A percentile compares a stretch with the other conserved stretches of the same genome.
Evolutionary conservation across 768 basidiomycete genomes (phyloP).

Genomic region (Xanthoconium purpureum): DNA sequence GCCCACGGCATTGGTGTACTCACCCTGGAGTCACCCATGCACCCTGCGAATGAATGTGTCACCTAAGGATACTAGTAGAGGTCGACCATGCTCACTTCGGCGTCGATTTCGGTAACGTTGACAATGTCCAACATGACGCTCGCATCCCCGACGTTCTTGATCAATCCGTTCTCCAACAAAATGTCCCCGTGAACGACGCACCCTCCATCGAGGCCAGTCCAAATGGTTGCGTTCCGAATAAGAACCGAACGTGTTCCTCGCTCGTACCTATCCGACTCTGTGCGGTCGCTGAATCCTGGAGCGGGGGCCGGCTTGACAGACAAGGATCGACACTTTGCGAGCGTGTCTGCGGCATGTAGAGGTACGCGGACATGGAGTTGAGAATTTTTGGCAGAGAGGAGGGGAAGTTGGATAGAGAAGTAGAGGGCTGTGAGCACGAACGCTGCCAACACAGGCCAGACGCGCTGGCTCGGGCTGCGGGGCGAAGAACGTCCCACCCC

Average conservation of each 20-base stretch:
- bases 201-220: constrained; percentile 68
- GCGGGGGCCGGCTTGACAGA: constrained; percentile 42
- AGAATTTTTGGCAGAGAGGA: background rate
- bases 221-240: constrained; percentile 70
- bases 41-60: constrained; percentile 34
- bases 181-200: constrained; percentile 60
- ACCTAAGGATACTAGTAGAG: background rate
- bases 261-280: constrained; percentile 53
- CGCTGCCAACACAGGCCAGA: constrained; percentile 14
- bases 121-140: background rate
- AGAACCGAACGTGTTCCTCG: constrained; percentile 51
- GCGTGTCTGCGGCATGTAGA: constrained; percentile 26
- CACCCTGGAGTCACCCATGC: constrained; percentile 63
- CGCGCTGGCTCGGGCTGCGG: constrained; percentile 6
- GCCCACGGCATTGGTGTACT: background rate
- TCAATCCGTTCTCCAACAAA: constrained; percentile 60
- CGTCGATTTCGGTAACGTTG: constrained; percentile 43
- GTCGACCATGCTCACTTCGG: constrained; percentile 15
- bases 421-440: constrained; percentile 18
- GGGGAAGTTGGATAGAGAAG: constrained; percentile 6
- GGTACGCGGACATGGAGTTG: constrained; percentile 12
- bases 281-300: constrained; percentile 44
- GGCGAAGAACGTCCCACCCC: background rate
- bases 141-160: constrained; percentile 48
- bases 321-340: constrained; percentile 48